phyloP scores from a whole-genome alignment of 345 rosid species.

The Aquilaria malaccensis region DNA sequence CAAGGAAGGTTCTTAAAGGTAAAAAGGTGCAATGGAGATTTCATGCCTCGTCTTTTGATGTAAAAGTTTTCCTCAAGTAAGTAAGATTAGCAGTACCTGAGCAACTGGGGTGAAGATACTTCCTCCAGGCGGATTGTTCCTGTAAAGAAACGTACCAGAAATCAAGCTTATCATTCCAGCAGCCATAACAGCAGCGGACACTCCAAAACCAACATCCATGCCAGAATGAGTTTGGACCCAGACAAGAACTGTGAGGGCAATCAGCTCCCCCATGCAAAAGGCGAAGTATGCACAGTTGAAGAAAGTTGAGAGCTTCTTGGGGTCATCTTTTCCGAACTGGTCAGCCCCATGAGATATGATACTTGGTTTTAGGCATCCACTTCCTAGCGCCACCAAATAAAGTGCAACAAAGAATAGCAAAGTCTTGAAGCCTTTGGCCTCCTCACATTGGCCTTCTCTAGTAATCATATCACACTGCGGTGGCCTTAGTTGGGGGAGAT shows the following conservation, averaged over 20 bases:
- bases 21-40: too few species aligned
- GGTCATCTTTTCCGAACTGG: constrained; percentile 50
- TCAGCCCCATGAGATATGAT: constrained; percentile 92
- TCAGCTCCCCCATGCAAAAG: constrained; percentile 73
- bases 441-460: constrained; percentile 29
- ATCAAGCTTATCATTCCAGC: constrained; percentile 54
- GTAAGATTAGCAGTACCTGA: constrained; percentile 37
- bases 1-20: too few species aligned
- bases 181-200: constrained; percentile 89
- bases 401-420: constrained; percentile 63
- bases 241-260: constrained; percentile 76
- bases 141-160: constrained; percentile 51
- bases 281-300: constrained; percentile 91
- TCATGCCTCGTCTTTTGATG: too few species aligned
- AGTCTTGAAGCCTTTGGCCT: constrained; percentile 66
- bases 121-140: constrained; percentile 69
- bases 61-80: too few species aligned
- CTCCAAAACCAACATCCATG: constrained; percentile 89
- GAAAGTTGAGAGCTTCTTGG: constrained; percentile 72
- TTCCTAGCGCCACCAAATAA: constrained; percentile 86
- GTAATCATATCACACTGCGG: constrained; percentile 51
- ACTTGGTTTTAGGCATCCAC: constrained; percentile 96
- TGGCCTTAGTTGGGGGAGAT: constrained; percentile 80
- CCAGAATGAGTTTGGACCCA: constrained; percentile 97
- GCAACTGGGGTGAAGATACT: constrained; percentile 81